Base-by-base conservation (phyloP, 2,329 filamentous ascomycete species). In the Colletotrichum godetiae region DNA sequence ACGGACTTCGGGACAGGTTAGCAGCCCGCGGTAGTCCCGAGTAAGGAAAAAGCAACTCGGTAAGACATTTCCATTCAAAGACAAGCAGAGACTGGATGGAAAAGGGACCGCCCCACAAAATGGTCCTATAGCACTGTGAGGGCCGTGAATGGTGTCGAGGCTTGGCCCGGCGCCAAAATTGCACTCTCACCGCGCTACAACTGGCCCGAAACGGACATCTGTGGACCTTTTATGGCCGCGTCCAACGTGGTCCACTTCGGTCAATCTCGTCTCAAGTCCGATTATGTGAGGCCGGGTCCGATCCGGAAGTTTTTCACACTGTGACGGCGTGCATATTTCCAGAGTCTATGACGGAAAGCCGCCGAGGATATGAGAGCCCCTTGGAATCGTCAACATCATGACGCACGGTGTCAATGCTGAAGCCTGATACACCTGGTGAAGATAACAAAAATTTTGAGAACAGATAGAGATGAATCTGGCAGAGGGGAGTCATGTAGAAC, bases 121-220 rank as follows among this genome's bases (percentile, higher is more conserved):
- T 68, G 5, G 67, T 57, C 49, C 67, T 57, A 68, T 15, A 68
- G 52, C 67, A 63, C 67, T 68, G 67, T 63, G 46, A 37, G 67
- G 67, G 59, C 15, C 58, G 67, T 68, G 5, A 57, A 57, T 1
- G 49, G 33, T 24, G 7, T 68, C 52, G 49, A 13, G 49, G 0
- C 49, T 57, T 63, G 33, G 49, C 35, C 35, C 58, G 67, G 35
- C 35, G 67, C 5, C 46, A 31, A 65, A 37, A 35, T 2, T 12
- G 62, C 62, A 42, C n/a, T 29, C 60, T 60, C 24, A 11, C 27
- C 27, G 55, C 27, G 24, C 58, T 57, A 1, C 55, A 12, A 68
- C 46, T 68, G 46, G 35, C 12, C 67, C 49, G 58, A 63, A 27
- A 11, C 67, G 58, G 58, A 22, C 52, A 49, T 33, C 5, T 49